A percentile compares a stretch with the other conserved stretches of the same genome.
Evolutionary conservation across 805 yeast species (phyloP).

Genomic region (Candida namnaoensis): DNA sequence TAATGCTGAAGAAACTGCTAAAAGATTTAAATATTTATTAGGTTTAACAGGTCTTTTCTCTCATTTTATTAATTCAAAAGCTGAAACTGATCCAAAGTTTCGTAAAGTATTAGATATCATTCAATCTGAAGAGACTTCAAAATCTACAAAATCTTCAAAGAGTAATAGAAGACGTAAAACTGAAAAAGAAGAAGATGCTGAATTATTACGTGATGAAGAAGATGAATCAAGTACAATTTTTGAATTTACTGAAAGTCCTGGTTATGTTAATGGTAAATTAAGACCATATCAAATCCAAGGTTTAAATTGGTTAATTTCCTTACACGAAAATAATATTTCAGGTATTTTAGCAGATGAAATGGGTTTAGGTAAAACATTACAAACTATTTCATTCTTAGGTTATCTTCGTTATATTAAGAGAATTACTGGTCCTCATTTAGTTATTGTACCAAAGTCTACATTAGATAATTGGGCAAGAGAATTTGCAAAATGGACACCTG

Average conservation of each 20-base stretch:
- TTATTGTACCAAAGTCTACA: constrained; percentile 74
- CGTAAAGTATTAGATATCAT: constrained; percentile 39
- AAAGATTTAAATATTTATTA: constrained; percentile 57
- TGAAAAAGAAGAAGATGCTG: constrained; percentile 74
- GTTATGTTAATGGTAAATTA: constrained; percentile 53
- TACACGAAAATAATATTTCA: constrained; percentile 58
- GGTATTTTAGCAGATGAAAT: constrained; percentile 82
- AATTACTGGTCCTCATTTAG: constrained; percentile 64
- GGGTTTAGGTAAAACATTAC: constrained; percentile 80
- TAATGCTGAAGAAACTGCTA: constrained; percentile 51
- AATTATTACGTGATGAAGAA: constrained; percentile 53
- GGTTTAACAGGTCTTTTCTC: constrained; percentile 59
- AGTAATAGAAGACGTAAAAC: constrained; percentile 56
- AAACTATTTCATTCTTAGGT: constrained; percentile 70
- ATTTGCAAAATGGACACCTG: constrained; percentile 74
- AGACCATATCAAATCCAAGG: constrained; percentile 79
- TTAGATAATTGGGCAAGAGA: constrained; percentile 78
- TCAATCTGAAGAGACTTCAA: constrained; percentile 15
- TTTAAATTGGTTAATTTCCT: constrained; percentile 65
- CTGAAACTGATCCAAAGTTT: constrained; percentile 51
- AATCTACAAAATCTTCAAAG: constrained; percentile 9
- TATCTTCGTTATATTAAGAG: constrained; percentile 55
- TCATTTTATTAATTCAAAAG: constrained; percentile 60
- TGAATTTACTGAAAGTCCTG: constrained; percentile 80
- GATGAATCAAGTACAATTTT: constrained; percentile 25